Base-by-base conservation (phyloP, 2,329 filamentous ascomycete species). In the Pseudogymnoascus verrucosus region DNA sequence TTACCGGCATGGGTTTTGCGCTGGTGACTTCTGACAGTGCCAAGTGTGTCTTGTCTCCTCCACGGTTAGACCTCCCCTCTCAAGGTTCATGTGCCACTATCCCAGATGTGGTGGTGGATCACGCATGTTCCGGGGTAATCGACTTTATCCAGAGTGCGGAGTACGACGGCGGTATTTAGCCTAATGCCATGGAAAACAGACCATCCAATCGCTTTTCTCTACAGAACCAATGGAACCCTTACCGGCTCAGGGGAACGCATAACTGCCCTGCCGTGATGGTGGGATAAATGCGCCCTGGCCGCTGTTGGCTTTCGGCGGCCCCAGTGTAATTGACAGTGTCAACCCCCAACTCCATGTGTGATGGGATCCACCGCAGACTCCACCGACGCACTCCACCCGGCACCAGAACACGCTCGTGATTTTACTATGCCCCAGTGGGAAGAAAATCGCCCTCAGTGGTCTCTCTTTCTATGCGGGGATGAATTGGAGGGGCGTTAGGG, bases 401-500 rank as follows among this genome's bases (percentile, higher is more conserved):
- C 44, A 31, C 44, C 44, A 54, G 26, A 54, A 54, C 23, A 54
- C 44, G 44, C 44, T 54, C 44, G 21, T 54, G 44, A 54, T 54
- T 54, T 28, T n/a, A 16, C 44, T 51, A 54, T 16, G 23, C 23
- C 31, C 44, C 7, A 54, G 44, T 28, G 19, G 44, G 14, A 12
- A 16, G 21, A 54, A 31, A 54, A 54, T 31, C 44, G 44, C 44
- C 44, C 44, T 1, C 26, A n/a, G 44, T 5, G 3, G 23, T 28
- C 44, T 28, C 12, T 51, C 12, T 28, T 51, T 3, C 7, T 10
- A 16, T 51, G 14, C 14, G 44, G 12, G 23, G 23, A 28, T 54
- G 44, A 28, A 16, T 54, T 16, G 44, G 31, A 31, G 44, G 14
- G 14, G 23, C 23, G 44, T 26, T 54, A 54, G 44, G 7, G 21